Percentiles rank a stretch among this genome's conserved stretches.
These are phyloP conservation scores for Schwanniomyces sp. DNA, from an alignment of 805 yeast species.

Conservation along the genomic window DNA sequence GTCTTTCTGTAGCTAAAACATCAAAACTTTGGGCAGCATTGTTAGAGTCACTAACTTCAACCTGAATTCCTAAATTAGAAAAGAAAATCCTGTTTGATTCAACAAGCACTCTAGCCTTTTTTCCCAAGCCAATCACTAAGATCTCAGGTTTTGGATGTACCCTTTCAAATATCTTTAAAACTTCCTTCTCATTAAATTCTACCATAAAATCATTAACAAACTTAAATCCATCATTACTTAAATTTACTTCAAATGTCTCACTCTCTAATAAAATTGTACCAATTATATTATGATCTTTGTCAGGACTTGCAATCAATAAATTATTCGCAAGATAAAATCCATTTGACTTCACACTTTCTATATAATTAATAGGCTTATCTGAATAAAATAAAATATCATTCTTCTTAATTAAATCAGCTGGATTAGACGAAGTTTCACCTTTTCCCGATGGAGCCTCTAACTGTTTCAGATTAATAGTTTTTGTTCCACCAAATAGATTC, in stretches of 20 bases:
- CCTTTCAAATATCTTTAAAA: slow-evolving; percentile 49
- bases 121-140: slow-evolving; percentile 70
- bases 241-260: slow-evolving; percentile 62
- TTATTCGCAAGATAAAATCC: slow-evolving; percentile 62
- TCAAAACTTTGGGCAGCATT: slow-evolving; percentile 73
- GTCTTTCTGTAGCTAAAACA: slow-evolving; percentile 76
- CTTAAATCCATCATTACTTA: slow-evolving; percentile 47
- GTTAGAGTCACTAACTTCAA: slow-evolving; percentile 63
- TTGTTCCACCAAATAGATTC: slow-evolving; percentile 10
- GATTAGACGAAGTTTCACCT: slow-evolving; percentile 39
- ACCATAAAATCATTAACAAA: slow-evolving; percentile 51
- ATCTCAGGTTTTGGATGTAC: slow-evolving; percentile 79
- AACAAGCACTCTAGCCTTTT: slow-evolving; percentile 59
- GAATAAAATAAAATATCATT: slow-evolving; percentile 44
- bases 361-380: slow-evolving; percentile 42
- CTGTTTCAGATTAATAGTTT: slow-evolving; percentile 1
- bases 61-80: slow-evolving; percentile 61
- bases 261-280: slow-evolving; percentile 53
- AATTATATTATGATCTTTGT: slow-evolving; percentile 32
- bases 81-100: slow-evolving; percentile 52
- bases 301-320: slow-evolving; percentile 45
- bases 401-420: slow-evolving; percentile 43
- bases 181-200: slow-evolving; percentile 42
- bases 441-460: slow-evolving; percentile 34
- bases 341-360: slow-evolving; percentile 46